phyloP scores from a whole-genome alignment of 331 rosid genomes.

The Pyrus hybrid region DNA sequence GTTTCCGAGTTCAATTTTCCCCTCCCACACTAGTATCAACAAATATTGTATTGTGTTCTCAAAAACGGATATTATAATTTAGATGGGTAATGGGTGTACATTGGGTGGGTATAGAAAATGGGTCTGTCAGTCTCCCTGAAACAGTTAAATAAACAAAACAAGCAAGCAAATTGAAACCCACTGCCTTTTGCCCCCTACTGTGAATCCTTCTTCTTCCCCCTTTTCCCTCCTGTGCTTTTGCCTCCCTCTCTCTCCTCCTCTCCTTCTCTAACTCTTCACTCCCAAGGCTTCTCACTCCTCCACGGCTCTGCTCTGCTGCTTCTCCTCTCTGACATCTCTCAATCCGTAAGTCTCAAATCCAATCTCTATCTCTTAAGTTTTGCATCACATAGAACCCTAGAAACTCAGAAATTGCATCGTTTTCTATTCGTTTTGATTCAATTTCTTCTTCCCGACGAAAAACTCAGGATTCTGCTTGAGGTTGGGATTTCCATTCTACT shows the following conservation, averaged over 20 bases:
- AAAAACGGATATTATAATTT: no score
- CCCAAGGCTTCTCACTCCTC: neutral
- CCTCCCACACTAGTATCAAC: neutral
- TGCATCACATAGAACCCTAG: conserved; percentile 20
- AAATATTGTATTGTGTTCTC: no score
- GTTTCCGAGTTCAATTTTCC: neutral
- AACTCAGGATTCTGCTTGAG: neutral
- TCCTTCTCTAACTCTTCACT: neutral
- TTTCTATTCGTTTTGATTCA: neutral
- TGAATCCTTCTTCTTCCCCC: neutral
- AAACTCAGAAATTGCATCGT: neutral
- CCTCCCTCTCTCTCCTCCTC: neutral
- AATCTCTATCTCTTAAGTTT: neutral
- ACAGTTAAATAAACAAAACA: conserved; percentile 2
- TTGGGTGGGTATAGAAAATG: neutral
- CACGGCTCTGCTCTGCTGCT: neutral
- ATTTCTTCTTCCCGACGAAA: neutral
- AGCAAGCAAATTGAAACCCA: conserved; percentile 7
- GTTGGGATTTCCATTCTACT: neutral
- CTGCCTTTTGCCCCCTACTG: neutral
- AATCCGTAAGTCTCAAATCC: conserved; percentile 32
- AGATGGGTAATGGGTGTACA: no score
- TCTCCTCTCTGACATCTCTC: neutral
- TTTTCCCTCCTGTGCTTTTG: neutral
- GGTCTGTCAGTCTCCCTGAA: neutral